These are phyloP conservation scores for Capronia coronata DNA, from an alignment of 2,329 filamentous ascomycete genomes.

Conservation along the genomic window DNA sequence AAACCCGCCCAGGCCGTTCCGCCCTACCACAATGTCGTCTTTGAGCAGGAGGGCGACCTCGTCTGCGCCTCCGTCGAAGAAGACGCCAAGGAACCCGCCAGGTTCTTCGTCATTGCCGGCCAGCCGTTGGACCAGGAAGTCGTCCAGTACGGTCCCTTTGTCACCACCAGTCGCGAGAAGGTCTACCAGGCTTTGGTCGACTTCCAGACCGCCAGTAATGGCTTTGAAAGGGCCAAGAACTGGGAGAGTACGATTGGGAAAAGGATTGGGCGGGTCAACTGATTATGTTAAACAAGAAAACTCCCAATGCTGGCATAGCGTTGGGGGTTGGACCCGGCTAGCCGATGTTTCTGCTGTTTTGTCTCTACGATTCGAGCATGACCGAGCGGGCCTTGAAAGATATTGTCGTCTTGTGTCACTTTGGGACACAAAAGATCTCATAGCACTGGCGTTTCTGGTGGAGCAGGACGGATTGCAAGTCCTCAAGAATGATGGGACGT, in stretches of 20 bases:
- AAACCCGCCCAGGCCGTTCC: slow-evolving; percentile 46
- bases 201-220: slow-evolving; percentile 65
- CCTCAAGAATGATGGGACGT: too few species aligned
- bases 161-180: slow-evolving; percentile 64
- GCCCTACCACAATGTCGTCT: slow-evolving; percentile 83
- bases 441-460: too few species aligned
- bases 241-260: slow-evolving; percentile 88
- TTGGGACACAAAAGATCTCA: too few species aligned
- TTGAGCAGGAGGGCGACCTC: slow-evolving; percentile 70
- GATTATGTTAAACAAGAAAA: neutral
- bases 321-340: too few species aligned
- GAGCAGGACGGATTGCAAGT: too few species aligned
- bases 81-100: slow-evolving; percentile 51
- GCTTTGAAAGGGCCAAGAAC: slow-evolving; percentile 69
- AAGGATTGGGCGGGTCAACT: slow-evolving; percentile 47
- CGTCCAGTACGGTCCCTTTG: slow-evolving; percentile 80
- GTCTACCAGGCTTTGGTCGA: slow-evolving; percentile 72
- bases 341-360: too few species aligned
- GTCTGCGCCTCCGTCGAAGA: slow-evolving; percentile 65
- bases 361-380: too few species aligned
- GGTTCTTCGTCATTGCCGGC: slow-evolving; percentile 64
- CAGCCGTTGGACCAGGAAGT: slow-evolving; percentile 72
- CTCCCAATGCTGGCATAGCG: too few species aligned
- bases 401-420: too few species aligned
- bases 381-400: too few species aligned